Conservation (phyloP, 208 protist species). For the Leptomonas pyrrhocoris region DNA sequence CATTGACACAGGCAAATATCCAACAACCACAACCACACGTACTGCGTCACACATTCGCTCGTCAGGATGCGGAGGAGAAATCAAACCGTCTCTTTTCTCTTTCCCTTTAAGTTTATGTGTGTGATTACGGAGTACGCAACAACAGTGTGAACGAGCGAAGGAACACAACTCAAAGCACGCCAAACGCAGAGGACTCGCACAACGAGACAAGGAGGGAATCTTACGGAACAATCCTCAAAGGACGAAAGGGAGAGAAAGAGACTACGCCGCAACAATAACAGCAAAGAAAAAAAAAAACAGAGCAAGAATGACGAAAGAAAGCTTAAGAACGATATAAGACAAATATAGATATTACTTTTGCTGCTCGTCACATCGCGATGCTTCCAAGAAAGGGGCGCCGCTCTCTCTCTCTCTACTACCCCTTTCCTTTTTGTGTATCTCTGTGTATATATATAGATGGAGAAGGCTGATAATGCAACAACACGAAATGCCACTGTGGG, state of each 20-base stretch:
- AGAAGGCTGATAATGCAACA: too few species aligned
- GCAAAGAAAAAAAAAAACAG: not conserved
- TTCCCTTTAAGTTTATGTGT: not conserved
- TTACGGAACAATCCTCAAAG: not conserved
- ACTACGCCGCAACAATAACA: not conserved
- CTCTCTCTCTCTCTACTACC: too few species aligned
- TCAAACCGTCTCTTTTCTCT: conserved; percentile 1
- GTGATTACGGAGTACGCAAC: conserved; percentile 1
- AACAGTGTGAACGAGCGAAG: conserved; percentile 4
- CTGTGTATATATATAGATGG: too few species aligned
- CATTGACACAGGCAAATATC: too few species aligned
- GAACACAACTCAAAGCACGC: not conserved
- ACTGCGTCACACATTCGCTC: too few species aligned
- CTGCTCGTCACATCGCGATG: too few species aligned
- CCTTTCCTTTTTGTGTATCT: too few species aligned
- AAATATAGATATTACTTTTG: not conserved
- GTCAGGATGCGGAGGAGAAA: too few species aligned
- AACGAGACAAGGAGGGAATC: not conserved
- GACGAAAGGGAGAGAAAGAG: not conserved
- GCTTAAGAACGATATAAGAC: not conserved
- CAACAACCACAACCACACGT: too few species aligned
- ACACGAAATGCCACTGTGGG: too few species aligned
- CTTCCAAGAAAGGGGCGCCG: too few species aligned
- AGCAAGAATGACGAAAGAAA: not conserved
- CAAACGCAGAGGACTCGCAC: too few species aligned